These are phyloP conservation scores for Aspergillus aculeatus DNA, from an alignment of 2,329 filamentous ascomycete genomes.

Conservation along the genomic window DNA sequence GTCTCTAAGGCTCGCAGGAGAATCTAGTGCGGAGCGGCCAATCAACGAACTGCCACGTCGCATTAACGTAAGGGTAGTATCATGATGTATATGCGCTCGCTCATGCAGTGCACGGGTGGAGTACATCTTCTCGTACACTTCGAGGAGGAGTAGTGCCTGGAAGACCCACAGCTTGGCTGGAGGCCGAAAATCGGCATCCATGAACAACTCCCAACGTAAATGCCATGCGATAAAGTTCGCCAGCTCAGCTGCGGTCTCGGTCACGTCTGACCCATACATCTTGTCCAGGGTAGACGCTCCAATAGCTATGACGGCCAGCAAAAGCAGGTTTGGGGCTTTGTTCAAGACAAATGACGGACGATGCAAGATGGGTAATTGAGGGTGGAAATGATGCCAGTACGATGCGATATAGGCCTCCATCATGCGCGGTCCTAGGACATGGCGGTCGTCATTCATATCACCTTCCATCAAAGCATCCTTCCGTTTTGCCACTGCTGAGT, in stretches of 20 bases:
- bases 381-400: conserved; percentile 93
- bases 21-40: conserved; percentile 79
- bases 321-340: conserved; percentile 76
- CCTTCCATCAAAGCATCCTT: conserved; percentile 78
- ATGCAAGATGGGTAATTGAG: conserved; percentile 91
- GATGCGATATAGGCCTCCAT: conserved; percentile 93
- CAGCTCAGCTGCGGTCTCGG: conserved; percentile 73
- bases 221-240: conserved; percentile 91
- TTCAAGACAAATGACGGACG: conserved; percentile 90
- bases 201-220: conserved; percentile 93
- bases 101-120: conserved; percentile 89
- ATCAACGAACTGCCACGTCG: conserved; percentile 87
- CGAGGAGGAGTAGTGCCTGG: conserved; percentile 82
- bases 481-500: conserved; percentile 69
- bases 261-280: conserved; percentile 70
- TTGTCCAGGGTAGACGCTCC: conserved; percentile 88
- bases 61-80: conserved; percentile 93
- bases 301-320: conserved; percentile 88
- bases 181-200: conserved; percentile 82
- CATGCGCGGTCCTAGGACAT: conserved; percentile 80
- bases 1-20: conserved; percentile 72
- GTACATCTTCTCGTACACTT: conserved; percentile 98
- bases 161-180: conserved; percentile 96
- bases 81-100: conserved; percentile 92
- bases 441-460: conserved; percentile 62